Base-by-base conservation (phyloP, 257 asterid species). In the Forsythia suspensa region DNA sequence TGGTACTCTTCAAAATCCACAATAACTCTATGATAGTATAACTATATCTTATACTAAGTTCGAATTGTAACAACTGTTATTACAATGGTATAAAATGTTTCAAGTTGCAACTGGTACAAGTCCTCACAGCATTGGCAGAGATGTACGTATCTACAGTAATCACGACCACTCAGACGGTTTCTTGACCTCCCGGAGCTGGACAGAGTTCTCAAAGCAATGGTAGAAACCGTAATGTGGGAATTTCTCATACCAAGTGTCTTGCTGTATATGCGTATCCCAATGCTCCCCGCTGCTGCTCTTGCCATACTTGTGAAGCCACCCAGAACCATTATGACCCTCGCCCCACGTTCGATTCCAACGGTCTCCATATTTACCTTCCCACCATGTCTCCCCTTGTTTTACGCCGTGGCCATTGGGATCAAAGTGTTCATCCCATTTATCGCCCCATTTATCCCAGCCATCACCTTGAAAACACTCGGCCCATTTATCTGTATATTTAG, bases 271-370 rank as follows among this genome's bases (percentile, higher is more conserved):
- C 10, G 95, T 91, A 80, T 96, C 99, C 99, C 99, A 96, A 15
- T 96, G 99, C 86, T 95, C 99, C 2, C 98, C 99, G 34, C 94
- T 85, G 91, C 98, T 96, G 88, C 99, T 93, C 89, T 84, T 89
- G 6, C 99, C 99, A 40, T 93, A 95, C 90, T 95, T 93, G 96
- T 95, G 99, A 72, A 95, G 91, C 98, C 98, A 93, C 15, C 99
- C 99, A 0, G 98, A 85, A 5, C 97, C 97, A 16, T 92, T 90
- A 88, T 95, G 99, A 6, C 93, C 97, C 81, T 95, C 99, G 0
- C 99, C 99, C 99, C 99, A 95, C 0, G 98, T 95, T 18, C 98
- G 91, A 81, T 91, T 92, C 99, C 99, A 96, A 11, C 91, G 89
- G 8, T 92, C 98, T 20, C 98, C 95, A 3, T 90, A 57, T 69